Evolutionary conservation across 805 yeast species (phyloP), one percentile per base, ranked within the genome.

Genomic region (Myxozyma nipponensis): DNA sequence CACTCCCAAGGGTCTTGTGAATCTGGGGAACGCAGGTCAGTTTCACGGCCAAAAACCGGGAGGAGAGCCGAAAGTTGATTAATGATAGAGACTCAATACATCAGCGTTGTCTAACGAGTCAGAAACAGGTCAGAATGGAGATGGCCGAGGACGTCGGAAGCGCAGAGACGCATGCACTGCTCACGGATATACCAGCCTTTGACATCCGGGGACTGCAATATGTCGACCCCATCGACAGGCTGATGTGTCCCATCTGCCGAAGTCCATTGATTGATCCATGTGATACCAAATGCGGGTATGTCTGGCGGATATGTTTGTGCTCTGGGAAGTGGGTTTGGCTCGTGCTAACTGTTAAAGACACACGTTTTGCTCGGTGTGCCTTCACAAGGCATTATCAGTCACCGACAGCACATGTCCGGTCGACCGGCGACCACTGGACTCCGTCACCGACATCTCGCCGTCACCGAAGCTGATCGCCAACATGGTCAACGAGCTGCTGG

Each of bases 181-280:
- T n/a, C n/a, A n/a, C n/a, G n/a, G 32, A 28, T 28, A 28, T 28
- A 28, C 13, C 13, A 28, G 32, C 13, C 32, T 28, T 28, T 28
- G 32, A 28, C 32, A 28, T 9, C 13, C 32, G 13, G 15, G 35
- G 44, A 10, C 46, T 55, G 30, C 25, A 18, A 17, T 58, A 59
- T 39, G 50, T 47, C 7, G 23, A 39, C 17, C 39, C 56, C 22
- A 44, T 52, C 44, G 63, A 59, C 44, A 45, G 53, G 17, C 56
- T 59, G 7, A 39, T 54, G 21, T 77, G 89, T 57, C 86, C 88
- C 2, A 78, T 83, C n/a, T 83, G 89, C 64, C 82, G 78, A 52
- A 75, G 76, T 36, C 84, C 85, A 3, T 77, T 83, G 54, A 71
- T 79, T 5, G 72, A 72, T 32, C 88, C 89, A 0, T 69, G 75